Conservation (phyloP, 139 green algal species). For the Edaphochlamys debaryana region DNA sequence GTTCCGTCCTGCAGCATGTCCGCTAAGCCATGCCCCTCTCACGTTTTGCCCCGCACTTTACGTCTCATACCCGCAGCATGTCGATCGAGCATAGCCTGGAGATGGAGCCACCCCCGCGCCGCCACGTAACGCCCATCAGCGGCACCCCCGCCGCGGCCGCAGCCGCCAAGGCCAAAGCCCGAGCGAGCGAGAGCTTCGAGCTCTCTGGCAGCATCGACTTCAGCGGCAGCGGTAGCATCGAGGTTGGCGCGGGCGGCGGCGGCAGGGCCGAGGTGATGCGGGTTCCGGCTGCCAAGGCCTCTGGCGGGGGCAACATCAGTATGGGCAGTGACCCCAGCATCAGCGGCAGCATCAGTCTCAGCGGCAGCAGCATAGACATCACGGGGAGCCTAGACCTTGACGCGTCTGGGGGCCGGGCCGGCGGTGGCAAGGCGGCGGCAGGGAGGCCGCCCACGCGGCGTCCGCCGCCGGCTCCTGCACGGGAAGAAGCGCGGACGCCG, state of each 20-base stretch:
- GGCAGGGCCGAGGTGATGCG: too few species aligned
- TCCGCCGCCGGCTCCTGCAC: background rate
- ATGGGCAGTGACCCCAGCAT: too few species aligned
- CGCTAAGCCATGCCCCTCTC: constrained; percentile 22
- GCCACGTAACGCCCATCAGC: background rate
- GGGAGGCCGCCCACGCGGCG: background rate
- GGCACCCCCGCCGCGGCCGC: background rate
- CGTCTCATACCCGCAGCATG: background rate
- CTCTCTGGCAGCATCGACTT: background rate
- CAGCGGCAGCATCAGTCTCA: background rate
- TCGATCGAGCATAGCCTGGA: constrained; percentile 28
- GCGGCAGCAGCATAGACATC: background rate
- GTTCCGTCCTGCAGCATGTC: too few species aligned
- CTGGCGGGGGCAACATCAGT: too few species aligned
- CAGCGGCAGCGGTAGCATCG: background rate
- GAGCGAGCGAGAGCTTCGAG: background rate
- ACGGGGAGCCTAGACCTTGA: background rate
- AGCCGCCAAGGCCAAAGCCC: background rate
- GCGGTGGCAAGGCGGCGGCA: background rate
- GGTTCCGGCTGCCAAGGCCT: too few species aligned
- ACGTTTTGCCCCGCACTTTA: background rate
- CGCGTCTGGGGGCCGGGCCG: background rate
- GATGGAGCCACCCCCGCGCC: background rate
- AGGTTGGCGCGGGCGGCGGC: background rate
- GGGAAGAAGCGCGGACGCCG: background rate